Evolutionary conservation across 371 early-diverging fungal genomes (phyloP).

Genomic region (Funneliformis caledonium): DNA sequence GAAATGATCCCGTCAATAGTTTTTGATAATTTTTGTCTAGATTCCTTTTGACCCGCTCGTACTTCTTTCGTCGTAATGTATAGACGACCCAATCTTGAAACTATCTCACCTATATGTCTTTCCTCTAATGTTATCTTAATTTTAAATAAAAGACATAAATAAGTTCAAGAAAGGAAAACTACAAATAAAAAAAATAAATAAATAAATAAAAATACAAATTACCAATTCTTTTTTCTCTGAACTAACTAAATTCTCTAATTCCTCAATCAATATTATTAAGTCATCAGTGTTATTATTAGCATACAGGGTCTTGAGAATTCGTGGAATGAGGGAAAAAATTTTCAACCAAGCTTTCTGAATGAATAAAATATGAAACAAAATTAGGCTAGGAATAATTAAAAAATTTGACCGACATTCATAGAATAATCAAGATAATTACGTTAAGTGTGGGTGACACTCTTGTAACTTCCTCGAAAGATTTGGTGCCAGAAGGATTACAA

Average conservation of each 20-base stretch:
- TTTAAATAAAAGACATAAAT: not conserved
- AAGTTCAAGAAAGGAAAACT: not conserved
- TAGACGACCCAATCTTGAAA: not conserved
- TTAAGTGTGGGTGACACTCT: slow-evolving; percentile 32
- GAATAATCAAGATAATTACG: slow-evolving; percentile 16
- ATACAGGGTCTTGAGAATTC: slow-evolving; percentile 9
- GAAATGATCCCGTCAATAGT: not conserved
- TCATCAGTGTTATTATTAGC: not conserved
- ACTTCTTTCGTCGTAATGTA: slow-evolving; percentile 6
- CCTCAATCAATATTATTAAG: not conserved
- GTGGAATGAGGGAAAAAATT: slow-evolving; percentile 32
- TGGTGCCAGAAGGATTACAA: slow-evolving; percentile 7
- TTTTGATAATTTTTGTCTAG: not conserved
- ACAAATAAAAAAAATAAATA: not conserved
- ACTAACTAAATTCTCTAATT: not conserved
- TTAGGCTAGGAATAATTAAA: too few species aligned
- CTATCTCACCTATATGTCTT: slow-evolving; percentile 7
- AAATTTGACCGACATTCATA: not conserved
- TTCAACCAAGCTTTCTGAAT: slow-evolving; percentile 26
- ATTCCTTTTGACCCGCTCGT: slow-evolving; percentile 5
- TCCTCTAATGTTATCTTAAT: slow-evolving; percentile 21
- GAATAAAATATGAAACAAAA: not conserved
- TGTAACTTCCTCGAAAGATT: slow-evolving; percentile 20
- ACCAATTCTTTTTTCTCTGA: not conserved
- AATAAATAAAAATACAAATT: not conserved